A percentile compares a stretch with the other conserved stretches of the same genome.
These are phyloP conservation scores for Leptographium wingfieldii DNA, from an alignment of 2,329 filamentous ascomycete genomes.

Conservation along the genomic window DNA sequence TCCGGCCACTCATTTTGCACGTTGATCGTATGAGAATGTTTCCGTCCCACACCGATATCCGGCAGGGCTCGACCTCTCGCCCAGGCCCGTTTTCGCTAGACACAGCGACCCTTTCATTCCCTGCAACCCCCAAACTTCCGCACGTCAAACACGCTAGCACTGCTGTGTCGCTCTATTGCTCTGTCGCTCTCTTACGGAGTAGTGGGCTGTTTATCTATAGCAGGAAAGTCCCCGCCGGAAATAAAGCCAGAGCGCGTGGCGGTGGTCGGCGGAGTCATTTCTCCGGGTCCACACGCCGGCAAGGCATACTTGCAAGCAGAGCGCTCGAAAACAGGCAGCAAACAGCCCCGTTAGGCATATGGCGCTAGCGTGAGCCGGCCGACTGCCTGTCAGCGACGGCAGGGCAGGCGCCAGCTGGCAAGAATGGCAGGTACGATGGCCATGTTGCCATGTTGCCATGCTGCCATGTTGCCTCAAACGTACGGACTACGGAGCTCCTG, in stretches of 20 bases:
- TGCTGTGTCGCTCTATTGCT: background rate
- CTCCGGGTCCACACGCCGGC: background rate
- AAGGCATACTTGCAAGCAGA: background rate
- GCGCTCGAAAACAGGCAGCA: background rate
- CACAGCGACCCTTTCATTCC: slow-evolving; percentile 1
- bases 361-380: background rate
- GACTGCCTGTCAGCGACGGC: background rate
- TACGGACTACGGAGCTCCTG: too few relatives aligned
- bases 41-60: background rate
- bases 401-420: background rate
- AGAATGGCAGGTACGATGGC: background rate
- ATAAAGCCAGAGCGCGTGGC: background rate
- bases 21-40: background rate
- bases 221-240: background rate
- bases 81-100: background rate
- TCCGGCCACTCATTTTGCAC: background rate
- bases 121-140: background rate
- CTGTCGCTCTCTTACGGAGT: background rate
- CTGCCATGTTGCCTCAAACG: background rate
- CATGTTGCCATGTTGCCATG: background rate
- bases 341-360: background rate
- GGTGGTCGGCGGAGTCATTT: background rate
- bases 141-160: background rate
- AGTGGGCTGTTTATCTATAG: background rate
- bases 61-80: background rate